Conservation (phyloP, 2,329 filamentous ascomycete genomes). For the Shiraia bambusicola region DNA sequence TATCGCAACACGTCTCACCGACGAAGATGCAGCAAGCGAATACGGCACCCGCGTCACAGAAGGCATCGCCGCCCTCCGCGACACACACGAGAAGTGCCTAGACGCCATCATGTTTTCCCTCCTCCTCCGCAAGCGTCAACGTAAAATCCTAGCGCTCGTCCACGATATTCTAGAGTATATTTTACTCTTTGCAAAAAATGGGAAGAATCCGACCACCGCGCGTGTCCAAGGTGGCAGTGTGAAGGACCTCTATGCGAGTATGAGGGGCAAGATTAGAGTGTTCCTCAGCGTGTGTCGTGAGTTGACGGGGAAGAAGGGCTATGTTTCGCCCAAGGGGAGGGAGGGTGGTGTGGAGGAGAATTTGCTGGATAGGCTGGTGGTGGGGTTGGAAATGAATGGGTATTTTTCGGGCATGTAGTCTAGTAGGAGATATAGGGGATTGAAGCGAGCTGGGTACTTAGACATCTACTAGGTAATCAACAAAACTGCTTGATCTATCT, state of each 20-base stretch:
- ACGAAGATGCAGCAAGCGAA: slow-evolving; percentile 46
- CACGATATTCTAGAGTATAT: slow-evolving; percentile 75
- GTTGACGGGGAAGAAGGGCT: slow-evolving; percentile 62
- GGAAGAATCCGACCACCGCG: slow-evolving; percentile 22
- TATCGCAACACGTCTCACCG: slow-evolving; percentile 61
- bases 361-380: slow-evolving; percentile 66
- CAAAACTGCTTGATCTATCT: no score
- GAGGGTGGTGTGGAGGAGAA: slow-evolving; percentile 52
- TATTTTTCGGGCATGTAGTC: slow-evolving; percentile 54
- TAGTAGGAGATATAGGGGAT: no score
- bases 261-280: slow-evolving; percentile 70
- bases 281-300: slow-evolving; percentile 73
- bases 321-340: slow-evolving; percentile 39
- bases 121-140: slow-evolving; percentile 72
- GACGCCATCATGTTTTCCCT: slow-evolving; percentile 74
- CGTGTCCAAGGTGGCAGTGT: slow-evolving; percentile 30
- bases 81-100: slow-evolving; percentile 70
- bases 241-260: slow-evolving; percentile 60
- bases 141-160: slow-evolving; percentile 69
- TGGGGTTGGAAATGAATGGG: slow-evolving; percentile 69
- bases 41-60: slow-evolving; percentile 51
- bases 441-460: no score
- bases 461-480: no score
- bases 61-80: slow-evolving; percentile 67
- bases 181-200: slow-evolving; percentile 60